Evolutionary conservation across 371 early-diverging fungal genomes (phyloP), one percentile per base, ranked within the genome.

Genomic region (Gilbertella persicaria): DNA sequence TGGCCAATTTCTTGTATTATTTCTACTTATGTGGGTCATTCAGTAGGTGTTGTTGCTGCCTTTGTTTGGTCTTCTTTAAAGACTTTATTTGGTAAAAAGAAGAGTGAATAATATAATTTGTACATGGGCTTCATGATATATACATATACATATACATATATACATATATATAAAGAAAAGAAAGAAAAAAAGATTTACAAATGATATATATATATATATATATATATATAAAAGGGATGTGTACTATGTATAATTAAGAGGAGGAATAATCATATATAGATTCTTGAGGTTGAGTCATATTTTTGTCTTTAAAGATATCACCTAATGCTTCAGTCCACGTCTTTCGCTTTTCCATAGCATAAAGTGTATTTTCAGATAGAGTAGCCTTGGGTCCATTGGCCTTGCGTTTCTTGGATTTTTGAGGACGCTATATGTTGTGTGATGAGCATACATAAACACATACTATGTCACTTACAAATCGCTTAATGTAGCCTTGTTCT

Each of bases 401-500:
- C 82, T 88, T 74, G 55, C 84, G 81, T 66, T 89, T 87, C 67
- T 87, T 88, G 25, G 89, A 82, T 55, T 87, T 87, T 66, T 86
- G 84, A 45, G 79, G 79, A 28, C 88, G 79, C 83, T 80, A 69
- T n/a, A 55, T 13, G 7, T 16, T 36, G 12, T 35, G 12, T 13
- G 6, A 16, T 36, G 30, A 30, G 47, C 37, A 42, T 53, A 19
- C 30, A 37, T 21, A 17, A 53, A 35, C 35, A 28, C 45, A 40
- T 40, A 9, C 26, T 2, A 35, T 13, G 13, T n/a, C 24, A 81
- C 85, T 78, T 79, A 91, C 90, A 72, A 86, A 87, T 63, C 96
- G 78, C 67, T 93, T 93, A 35, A 83, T 61, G 59, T 90, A 96
- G 42, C 88, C 84, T 56, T 86, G 84, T 58, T 93, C 95, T 9